Evolutionary conservation across 306 rosid species (phyloP), one percentile per base, ranked within the genome.

Genomic region (Quercus mongolica): DNA sequence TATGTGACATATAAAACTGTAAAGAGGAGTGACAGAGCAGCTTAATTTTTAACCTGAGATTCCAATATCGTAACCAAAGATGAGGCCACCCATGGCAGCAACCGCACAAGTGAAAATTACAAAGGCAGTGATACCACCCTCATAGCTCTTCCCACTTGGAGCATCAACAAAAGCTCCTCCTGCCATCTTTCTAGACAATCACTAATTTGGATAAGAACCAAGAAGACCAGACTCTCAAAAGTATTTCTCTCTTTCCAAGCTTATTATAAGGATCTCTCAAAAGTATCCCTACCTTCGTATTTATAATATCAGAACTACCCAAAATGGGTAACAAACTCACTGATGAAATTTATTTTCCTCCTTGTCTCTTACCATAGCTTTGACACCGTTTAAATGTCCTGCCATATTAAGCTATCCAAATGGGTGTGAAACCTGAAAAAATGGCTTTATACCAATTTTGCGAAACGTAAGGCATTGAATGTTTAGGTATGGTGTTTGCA

Each of bases 41-140:
- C 8, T 28, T 5, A 14, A 13, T 4, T 35, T 14, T 6, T 3
- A 69, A 83, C 88, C 88, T 81, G 85, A 79, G 54, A 84, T 84
- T 67, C 87, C 87, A 56, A 84, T 54, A 57, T 87, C 90, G 31
- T 87, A 87, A 41, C 90, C 90, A 52, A 84, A 84, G 69, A 89
- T 71, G 64, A 89, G 89, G 73, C 92, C 92, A 0, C 89, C 92
- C 81, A 71, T 78, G 9, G 89, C 84, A 17, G 92, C 92, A 35
- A 84, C 86, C 41, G 71, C 3, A 54, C 92, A 89, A 20, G 79
- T 77, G 67, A 76, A 5, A 5, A 81, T 18, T 28, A 84, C 80
- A 49, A 78, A 79, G 74, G 69, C 21, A 63, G 78, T 83, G 30
- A 82, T 56, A 20, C 31, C 71, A 26, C 86, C 84, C 3, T 63